Evolutionary conservation across 345 rosid species (phyloP).

Genomic region (Populus euphratica): DNA sequence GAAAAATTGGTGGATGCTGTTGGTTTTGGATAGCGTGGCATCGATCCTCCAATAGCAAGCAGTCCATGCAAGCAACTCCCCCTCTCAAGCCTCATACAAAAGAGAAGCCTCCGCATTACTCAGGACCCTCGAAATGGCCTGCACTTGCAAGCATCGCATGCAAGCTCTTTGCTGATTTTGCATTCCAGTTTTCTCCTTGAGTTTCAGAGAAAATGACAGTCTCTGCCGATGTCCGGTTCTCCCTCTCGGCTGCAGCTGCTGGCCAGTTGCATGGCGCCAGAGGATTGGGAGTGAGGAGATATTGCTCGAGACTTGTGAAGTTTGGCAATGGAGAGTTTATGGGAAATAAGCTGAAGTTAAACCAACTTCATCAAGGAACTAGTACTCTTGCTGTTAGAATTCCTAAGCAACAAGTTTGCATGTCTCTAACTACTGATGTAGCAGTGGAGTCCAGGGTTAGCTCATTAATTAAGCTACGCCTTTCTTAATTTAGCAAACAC

Average conservation of each 20-base stretch:
- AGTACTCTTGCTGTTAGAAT: neutral
- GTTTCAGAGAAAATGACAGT: constrained; percentile 41
- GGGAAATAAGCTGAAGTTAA: constrained; percentile 57
- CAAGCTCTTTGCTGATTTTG: constrained; percentile 9
- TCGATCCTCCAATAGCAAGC: constrained; percentile 37
- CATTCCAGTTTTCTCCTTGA: constrained; percentile 18
- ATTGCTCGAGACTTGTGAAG: constrained; percentile 29
- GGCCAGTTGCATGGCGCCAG: constrained; percentile 35
- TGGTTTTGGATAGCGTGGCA: constrained; percentile 69
- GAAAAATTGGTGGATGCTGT: constrained; percentile 53
- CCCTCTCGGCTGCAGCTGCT: constrained; percentile 48
- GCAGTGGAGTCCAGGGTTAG: constrained; percentile 52
- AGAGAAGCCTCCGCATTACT: neutral
- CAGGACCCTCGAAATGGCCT: neutral
- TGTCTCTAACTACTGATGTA: constrained; percentile 50
- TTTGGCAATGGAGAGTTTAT: constrained; percentile 65
- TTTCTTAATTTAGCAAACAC: neutral
- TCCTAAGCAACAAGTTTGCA: constrained; percentile 29
- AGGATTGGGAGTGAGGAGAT: constrained; percentile 32
- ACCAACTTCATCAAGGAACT: constrained; percentile 14
- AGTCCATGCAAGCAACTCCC: constrained; percentile 30
- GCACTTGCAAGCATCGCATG: neutral
- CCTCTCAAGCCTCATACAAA: neutral
- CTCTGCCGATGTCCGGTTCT: constrained; percentile 57
- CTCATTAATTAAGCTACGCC: too few species aligned